These are phyloP conservation scores for Trapa incisa DNA, from an alignment of 345 rosid genomes.

Conservation along the genomic window DNA sequence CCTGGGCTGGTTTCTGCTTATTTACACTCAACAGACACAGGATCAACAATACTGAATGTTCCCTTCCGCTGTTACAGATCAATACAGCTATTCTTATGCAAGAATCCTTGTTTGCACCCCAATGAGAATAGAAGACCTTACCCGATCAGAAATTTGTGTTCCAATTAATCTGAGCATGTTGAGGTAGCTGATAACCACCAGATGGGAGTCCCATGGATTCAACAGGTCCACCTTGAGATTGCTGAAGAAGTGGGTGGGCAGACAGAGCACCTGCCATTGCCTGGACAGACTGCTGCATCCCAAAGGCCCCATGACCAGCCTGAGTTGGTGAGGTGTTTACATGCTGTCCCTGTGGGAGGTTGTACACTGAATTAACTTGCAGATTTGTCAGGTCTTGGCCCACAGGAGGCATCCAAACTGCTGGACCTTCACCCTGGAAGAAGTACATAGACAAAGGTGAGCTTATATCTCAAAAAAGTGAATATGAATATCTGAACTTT, in stretches of 20 bases:
- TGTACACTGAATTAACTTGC: slow-evolving; percentile 51
- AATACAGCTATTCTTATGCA: slow-evolving; percentile 9
- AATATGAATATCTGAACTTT: not conserved
- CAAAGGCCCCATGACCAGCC: slow-evolving; percentile 45
- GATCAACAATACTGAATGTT: slow-evolving; percentile 6
- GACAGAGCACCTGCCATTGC: slow-evolving; percentile 33
- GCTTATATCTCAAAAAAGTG: not conserved
- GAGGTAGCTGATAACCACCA: slow-evolving; percentile 44
- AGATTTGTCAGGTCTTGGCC: slow-evolving; percentile 54
- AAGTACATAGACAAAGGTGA: not conserved
- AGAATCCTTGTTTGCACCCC: slow-evolving; percentile 8
- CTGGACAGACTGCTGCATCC: slow-evolving; percentile 45
- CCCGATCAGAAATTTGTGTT: slow-evolving; percentile 25
- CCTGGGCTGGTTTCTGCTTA: slow-evolving; percentile 20
- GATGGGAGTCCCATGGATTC: slow-evolving; percentile 31
- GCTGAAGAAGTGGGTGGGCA: slow-evolving; percentile 37
- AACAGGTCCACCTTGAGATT: slow-evolving; percentile 28
- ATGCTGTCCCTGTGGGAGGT: slow-evolving; percentile 59
- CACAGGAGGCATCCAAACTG: slow-evolving; percentile 37
- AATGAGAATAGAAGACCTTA: slow-evolving; percentile 4
- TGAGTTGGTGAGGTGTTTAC: slow-evolving; percentile 46
- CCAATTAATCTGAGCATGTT: slow-evolving; percentile 37
- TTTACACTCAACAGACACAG: slow-evolving; percentile 46
- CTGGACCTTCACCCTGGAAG: slow-evolving; percentile 53
- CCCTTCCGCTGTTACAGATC: slow-evolving; percentile 10